These are phyloP conservation scores for Iris pallida DNA, from an alignment of 116 monocot genomes.

Conservation along the genomic window DNA sequence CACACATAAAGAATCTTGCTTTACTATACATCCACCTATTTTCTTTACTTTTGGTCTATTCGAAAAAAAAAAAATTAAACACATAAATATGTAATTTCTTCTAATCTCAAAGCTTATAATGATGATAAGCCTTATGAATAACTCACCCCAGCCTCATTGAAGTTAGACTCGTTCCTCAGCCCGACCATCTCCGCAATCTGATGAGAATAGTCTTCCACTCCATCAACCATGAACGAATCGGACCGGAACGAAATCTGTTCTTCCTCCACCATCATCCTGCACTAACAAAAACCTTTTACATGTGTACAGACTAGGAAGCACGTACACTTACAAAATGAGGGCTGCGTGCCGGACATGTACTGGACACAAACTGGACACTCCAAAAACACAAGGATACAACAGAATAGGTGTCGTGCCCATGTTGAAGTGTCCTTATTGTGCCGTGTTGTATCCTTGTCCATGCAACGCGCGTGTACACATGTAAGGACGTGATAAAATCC, in stretches of 20 bases:
- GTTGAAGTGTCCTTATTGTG: too few relatives aligned
- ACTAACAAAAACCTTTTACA: neutral
- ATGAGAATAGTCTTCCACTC: slow-evolving; percentile 56
- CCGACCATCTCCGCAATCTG: slow-evolving; percentile 80
- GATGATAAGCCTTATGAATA: neutral
- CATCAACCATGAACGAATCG: slow-evolving; percentile 38
- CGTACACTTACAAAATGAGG: too few relatives aligned
- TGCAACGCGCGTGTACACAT: too few relatives aligned
- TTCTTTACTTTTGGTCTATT: neutral
- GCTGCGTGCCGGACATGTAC: too few relatives aligned
- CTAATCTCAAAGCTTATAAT: too few relatives aligned
- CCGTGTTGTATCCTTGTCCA: too few relatives aligned
- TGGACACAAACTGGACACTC: too few relatives aligned
- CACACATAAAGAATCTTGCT: neutral
- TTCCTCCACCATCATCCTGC: slow-evolving; percentile 10
- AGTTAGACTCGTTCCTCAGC: slow-evolving; percentile 59
- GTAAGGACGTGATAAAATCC: neutral
- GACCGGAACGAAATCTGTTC: slow-evolving; percentile 6
- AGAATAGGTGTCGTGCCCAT: too few relatives aligned
- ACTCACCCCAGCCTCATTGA: slow-evolving; percentile 60
- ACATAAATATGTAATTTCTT: neutral
- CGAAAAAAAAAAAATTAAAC: neutral
- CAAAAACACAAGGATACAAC: too few relatives aligned
- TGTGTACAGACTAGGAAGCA: neutral
- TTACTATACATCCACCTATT: neutral